A percentile compares a stretch with the other conserved stretches of the same genome.
phyloP scores from a whole-genome alignment of 2,329 filamentous ascomycete genomes.

The Dactylellina leptospora region DNA sequence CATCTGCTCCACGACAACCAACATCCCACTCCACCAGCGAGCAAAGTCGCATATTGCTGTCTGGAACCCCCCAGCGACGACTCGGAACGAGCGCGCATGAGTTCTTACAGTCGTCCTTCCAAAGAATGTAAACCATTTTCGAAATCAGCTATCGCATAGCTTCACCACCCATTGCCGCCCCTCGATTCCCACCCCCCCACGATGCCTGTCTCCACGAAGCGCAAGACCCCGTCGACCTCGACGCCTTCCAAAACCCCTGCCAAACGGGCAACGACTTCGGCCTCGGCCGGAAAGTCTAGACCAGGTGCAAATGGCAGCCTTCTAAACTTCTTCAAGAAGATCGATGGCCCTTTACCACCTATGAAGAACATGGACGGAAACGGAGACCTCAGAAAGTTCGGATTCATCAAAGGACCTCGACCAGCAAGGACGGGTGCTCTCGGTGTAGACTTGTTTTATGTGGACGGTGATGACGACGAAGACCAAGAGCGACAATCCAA shows the following conservation, averaged over 20 bases:
- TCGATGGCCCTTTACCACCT: conserved; percentile 44
- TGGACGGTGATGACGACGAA: conserved; percentile 28
- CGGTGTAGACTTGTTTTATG: conserved; percentile 42
- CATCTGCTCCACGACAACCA: conserved; percentile 10
- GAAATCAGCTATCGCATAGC: conserved; percentile 11
- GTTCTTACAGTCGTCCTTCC: too few relatives aligned
- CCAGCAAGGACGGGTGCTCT: conserved; percentile 27
- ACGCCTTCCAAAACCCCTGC: conserved; percentile 26
- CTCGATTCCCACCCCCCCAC: neutral
- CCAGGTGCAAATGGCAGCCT: conserved; percentile 41
- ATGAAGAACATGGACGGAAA: conserved; percentile 34
- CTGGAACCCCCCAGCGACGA: too few relatives aligned
- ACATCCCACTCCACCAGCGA: too few relatives aligned
- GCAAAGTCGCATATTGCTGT: too few relatives aligned
- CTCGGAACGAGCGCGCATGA: too few relatives aligned
- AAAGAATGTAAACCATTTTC: conserved; percentile 20
- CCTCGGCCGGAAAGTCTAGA: conserved; percentile 10
- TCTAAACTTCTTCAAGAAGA: conserved; percentile 48
- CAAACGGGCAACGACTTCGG: conserved; percentile 27
- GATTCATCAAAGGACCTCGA: conserved; percentile 38
- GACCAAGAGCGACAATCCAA: neutral
- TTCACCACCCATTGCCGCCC: too few relatives aligned
- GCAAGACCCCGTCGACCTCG: conserved; percentile 34
- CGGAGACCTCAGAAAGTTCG: conserved; percentile 45
- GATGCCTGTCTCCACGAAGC: conserved; percentile 42